Evolutionary conservation across 2,329 filamentous ascomycete species (phyloP).

Genomic region (Nemania serpens): DNA sequence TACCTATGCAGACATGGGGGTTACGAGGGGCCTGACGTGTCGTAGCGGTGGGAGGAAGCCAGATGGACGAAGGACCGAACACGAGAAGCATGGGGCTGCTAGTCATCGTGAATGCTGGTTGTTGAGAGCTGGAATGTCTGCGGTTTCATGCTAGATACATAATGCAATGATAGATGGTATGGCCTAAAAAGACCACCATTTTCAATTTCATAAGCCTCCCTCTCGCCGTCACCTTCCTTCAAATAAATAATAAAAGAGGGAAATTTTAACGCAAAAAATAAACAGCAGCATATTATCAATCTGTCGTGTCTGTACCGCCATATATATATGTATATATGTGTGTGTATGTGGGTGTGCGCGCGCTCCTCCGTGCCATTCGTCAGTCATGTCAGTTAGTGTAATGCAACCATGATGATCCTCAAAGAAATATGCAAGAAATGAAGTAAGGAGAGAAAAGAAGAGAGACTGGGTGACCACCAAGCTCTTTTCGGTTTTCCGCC

Average conservation of each 20-base stretch:
- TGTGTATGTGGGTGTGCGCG: not conserved
- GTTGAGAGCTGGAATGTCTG: not conserved
- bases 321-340: not conserved
- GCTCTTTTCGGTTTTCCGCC: conserved; percentile 1
- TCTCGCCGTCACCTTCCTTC: not conserved
- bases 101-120: not conserved
- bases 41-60: not conserved
- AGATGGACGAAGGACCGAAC: not conserved
- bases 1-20: not conserved
- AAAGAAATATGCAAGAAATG: not conserved
- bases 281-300: conserved; percentile 1
- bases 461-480: not conserved
- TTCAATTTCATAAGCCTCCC: conserved; percentile 14
- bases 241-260: not conserved
- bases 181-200: not conserved
- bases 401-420: conserved; percentile 14
- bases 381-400: conserved; percentile 14
- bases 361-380: conserved; percentile 1
- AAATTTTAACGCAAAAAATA: not conserved
- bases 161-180: not conserved
- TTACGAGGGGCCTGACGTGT: not conserved
- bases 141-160: conserved; percentile 10
- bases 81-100: not conserved
- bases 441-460: not conserved
- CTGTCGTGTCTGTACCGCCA: not conserved